Conservation (phyloP, 2,329 filamentous ascomycete genomes). For the Aspergillus sp. region DNA sequence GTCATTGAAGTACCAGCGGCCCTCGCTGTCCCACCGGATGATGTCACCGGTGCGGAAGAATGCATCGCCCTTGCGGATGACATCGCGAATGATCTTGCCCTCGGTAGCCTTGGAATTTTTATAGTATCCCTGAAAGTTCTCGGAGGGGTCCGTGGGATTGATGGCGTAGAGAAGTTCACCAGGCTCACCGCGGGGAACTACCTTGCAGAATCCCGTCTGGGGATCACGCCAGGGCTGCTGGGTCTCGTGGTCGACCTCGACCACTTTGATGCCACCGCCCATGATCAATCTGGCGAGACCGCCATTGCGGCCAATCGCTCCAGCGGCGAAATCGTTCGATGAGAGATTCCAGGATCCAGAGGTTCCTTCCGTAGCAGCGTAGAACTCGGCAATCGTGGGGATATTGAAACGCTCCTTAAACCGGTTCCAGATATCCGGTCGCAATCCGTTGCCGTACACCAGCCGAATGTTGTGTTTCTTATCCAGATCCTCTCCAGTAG, state of each 20-base stretch:
- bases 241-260: conserved; percentile 68
- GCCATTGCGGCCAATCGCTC: conserved; percentile 74
- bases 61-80: conserved; percentile 71
- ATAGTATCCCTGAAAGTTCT: conserved; percentile 78
- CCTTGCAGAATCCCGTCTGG: conserved; percentile 65
- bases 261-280: conserved; percentile 53
- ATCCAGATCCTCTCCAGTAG: conserved; percentile 67
- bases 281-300: conserved; percentile 57
- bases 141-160: conserved; percentile 60
- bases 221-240: conserved; percentile 67
- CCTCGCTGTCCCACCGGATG: conserved; percentile 66
- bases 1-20: conserved; percentile 75
- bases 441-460: conserved; percentile 80
- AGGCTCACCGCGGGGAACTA: conserved; percentile 57
- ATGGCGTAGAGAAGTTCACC: conserved; percentile 76
- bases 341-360: conserved; percentile 70
- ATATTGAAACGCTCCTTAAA: conserved; percentile 82
- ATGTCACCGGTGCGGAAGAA: conserved; percentile 87
- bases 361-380: conserved; percentile 72
- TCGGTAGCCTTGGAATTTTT: conserved; percentile 68
- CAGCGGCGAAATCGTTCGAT: conserved; percentile 69
- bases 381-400: conserved; percentile 73
- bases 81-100: conserved; percentile 70
- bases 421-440: conserved; percentile 79
- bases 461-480: conserved; percentile 68